These are phyloP conservation scores for Friedmanniomyces simplex DNA, from an alignment of 495 filamentous ascomycete species.

Conservation along the genomic window DNA sequence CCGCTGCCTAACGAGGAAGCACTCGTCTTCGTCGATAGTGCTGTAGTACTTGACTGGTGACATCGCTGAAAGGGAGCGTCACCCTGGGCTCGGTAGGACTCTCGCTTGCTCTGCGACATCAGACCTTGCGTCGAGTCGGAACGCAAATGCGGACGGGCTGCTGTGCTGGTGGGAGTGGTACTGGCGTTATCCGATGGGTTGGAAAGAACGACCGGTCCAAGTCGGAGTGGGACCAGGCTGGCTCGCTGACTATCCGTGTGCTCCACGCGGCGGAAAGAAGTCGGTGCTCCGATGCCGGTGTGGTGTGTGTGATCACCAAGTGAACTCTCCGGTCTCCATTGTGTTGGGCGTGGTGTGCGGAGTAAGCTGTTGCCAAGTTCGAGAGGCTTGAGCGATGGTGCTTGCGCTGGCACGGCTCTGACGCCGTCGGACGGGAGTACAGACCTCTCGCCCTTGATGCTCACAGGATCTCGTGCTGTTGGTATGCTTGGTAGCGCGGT, in stretches of 20 bases:
- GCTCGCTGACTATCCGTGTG: constrained; percentile 6
- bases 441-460: neutral
- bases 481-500: constrained; percentile 6
- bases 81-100: constrained; percentile 1
- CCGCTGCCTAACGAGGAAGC: neutral
- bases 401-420: neutral
- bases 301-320: neutral
- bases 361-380: constrained; percentile 4
- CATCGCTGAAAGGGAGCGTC: constrained; percentile 11
- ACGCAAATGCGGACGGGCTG: neutral
- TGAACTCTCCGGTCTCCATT: neutral
- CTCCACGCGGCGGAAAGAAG: constrained; percentile 9
- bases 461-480: neutral
- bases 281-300: neutral
- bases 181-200: neutral
- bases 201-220: constrained; percentile 12
- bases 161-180: neutral
- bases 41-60: neutral
- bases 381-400: constrained; percentile 7
- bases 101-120: neutral
- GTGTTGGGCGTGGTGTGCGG: neutral
- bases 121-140: constrained; percentile 7
- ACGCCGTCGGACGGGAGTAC: neutral
- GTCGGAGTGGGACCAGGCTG: constrained; percentile 10
- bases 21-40: neutral